Evolutionary conservation across 345 rosid species (phyloP).

Genomic region (Corchorus capsularis): DNA sequence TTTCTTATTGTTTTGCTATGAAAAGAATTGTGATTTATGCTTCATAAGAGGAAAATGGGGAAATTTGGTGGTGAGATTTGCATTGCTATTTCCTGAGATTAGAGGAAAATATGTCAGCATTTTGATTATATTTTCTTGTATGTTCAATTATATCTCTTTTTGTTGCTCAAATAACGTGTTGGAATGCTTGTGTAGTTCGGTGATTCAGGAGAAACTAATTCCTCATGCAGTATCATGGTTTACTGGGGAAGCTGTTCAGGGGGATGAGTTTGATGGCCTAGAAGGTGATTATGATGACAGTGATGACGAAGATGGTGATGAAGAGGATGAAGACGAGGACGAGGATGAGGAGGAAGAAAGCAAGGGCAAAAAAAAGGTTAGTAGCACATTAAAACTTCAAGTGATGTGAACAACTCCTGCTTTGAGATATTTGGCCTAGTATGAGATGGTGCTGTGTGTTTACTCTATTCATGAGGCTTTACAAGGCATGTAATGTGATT

Average conservation of each 20-base stretch:
- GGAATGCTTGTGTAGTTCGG: slow-evolving; percentile 51
- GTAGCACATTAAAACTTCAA: background rate
- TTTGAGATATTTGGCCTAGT: background rate
- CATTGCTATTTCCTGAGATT: background rate
- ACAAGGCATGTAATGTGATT: background rate
- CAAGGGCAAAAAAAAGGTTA: slow-evolving; percentile 62
- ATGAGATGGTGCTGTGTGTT: background rate
- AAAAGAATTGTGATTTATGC: background rate
- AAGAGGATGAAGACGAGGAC: slow-evolving; percentile 54
- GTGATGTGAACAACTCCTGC: background rate
- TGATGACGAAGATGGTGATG: slow-evolving; percentile 40
- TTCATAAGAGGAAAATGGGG: background rate
- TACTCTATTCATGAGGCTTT: background rate
- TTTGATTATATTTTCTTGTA: background rate
- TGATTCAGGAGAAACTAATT: slow-evolving; percentile 80
- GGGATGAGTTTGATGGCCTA: slow-evolving; percentile 58
- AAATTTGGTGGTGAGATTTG: background rate
- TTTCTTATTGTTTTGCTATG: background rate
- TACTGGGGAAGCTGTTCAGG: slow-evolving; percentile 93
- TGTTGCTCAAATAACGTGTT: slow-evolving; percentile 3
- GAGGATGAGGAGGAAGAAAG: slow-evolving; percentile 57
- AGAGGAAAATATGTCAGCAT: background rate
- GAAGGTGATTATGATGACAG: slow-evolving; percentile 43
- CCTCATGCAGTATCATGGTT: slow-evolving; percentile 98
- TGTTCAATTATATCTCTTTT: slow-evolving; percentile 11